Base-by-base conservation (phyloP, 1,284 basidiomycete species). In the Dichomitus squalens region DNA sequence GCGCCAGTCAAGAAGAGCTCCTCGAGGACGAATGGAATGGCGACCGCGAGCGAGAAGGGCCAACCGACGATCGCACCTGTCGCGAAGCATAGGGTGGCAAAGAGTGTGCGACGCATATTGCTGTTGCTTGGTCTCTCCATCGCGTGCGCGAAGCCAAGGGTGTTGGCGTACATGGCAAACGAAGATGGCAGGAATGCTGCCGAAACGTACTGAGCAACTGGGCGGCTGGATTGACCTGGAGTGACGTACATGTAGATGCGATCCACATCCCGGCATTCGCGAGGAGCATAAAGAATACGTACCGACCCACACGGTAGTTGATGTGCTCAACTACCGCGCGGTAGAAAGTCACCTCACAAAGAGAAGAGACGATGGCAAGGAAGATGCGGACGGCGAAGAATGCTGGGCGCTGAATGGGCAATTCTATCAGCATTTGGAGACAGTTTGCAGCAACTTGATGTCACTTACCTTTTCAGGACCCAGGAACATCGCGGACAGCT, bases 241-340 rank as follows among this genome's bases (percentile, higher is more conserved):
- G n/a, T 3, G 18, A 57, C 79, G 64, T 67, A 94, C 95, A 86
- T 40, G 88, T 79, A 41, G 94, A 84, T 5, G 96, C 92, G 64
- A 87, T 92, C 90, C 92, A 98, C 90, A 98, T 93, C 57, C 95
- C 97, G 8, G 96, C 89, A 66, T 87, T 95, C 67, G 90, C 85
- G 38, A 93, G 72, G 57, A 96, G 78, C 70, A 92, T 85, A 73
- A 96, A 90, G 69, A 99, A 85, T 52, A 94, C 78, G 73, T 99
- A 99, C 21, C 96, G 86, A 2, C 93, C 96, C 20, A 95, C 92
- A 46, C 93, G 83, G 63, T 94, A 88, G 70, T 95, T 96, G 70
- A 99, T 82, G 59, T 85, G 85, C 50, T 91, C 87, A 21, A 86
- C 88, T 12, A 97, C 88, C 2, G 88, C 79, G 53, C 92, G 84